Evolutionary conservation across 2,329 filamentous ascomycete genomes (phyloP).

Genomic region (Colletotrichum navitas): DNA sequence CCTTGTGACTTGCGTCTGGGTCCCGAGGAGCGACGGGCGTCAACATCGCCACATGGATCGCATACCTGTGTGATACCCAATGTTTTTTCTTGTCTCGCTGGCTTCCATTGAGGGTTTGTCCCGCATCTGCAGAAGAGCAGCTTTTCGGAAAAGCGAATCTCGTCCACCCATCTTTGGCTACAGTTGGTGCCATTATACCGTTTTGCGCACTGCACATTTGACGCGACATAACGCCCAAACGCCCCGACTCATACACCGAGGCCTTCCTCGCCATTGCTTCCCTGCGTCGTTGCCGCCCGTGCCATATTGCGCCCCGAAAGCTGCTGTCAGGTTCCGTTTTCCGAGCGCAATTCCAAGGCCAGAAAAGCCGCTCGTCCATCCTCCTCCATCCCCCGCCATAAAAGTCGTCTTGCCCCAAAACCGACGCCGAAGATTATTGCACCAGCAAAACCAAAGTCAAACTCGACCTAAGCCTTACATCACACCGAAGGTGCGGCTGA

Average conservation of each 20-base stretch:
- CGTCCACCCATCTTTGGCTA: conserved; percentile 12
- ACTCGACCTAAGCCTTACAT: conserved; percentile 26
- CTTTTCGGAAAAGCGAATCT: background rate
- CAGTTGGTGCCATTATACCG: background rate
- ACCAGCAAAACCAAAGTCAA: background rate
- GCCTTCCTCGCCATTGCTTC: conserved; percentile 10
- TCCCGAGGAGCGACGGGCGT: background rate
- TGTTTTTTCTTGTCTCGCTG: background rate
- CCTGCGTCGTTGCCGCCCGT: conserved; percentile 25
- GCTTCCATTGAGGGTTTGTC: conserved; percentile 15
- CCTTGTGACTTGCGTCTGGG: background rate
- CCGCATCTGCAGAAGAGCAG: background rate
- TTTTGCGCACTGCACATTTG: conserved; percentile 1
- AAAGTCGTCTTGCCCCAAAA: conserved; percentile 1
- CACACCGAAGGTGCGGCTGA: conserved; percentile 34
- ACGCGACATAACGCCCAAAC: background rate
- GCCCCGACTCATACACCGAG: conserved; percentile 15
- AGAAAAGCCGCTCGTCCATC: conserved; percentile 17
- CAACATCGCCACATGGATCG: background rate
- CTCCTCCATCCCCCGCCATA: background rate
- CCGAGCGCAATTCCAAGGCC: conserved; percentile 17
- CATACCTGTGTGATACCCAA: background rate
- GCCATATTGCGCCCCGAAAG: conserved; percentile 25
- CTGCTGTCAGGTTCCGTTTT: conserved; percentile 16
- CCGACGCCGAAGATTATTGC: background rate